Percentiles rank a stretch among this genome's conserved stretches.
These are phyloP conservation scores for Thyridium curvatum DNA, from an alignment of 2,329 filamentous ascomycete genomes.

Conservation along the genomic window DNA sequence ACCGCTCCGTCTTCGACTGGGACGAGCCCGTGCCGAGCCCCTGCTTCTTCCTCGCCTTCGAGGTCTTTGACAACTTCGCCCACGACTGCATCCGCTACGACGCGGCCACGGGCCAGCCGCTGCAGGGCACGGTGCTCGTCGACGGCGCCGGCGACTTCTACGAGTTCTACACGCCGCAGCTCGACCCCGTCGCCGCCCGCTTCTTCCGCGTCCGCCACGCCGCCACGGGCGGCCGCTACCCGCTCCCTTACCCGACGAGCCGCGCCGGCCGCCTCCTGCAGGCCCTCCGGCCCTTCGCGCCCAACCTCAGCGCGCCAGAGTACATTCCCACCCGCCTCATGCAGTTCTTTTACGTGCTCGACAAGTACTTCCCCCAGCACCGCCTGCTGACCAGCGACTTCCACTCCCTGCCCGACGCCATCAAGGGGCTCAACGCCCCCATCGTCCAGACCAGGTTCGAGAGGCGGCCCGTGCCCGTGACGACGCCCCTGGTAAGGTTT, in stretches of 20 bases:
- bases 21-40: conserved; percentile 78
- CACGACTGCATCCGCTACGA: conserved; percentile 95
- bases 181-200: conserved; percentile 77
- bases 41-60: conserved; percentile 95
- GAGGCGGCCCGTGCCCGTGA: conserved; percentile 79
- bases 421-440: conserved; percentile 81
- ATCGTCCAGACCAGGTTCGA: conserved; percentile 94
- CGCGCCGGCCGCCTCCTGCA: conserved; percentile 55
- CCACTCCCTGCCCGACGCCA: conserved; percentile 73
- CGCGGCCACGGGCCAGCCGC: conserved; percentile 67
- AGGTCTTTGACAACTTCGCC: conserved; percentile 97
- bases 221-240: conserved; percentile 59
- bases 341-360: conserved; percentile 92
- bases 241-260: conserved; percentile 51
- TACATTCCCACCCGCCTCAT: conserved; percentile 92
- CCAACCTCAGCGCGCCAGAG: conserved; percentile 76
- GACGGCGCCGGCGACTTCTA: conserved; percentile 83
- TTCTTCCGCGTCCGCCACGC: conserved; percentile 82
- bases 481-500: conserved; percentile 75
- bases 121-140: conserved; percentile 86
- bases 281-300: conserved; percentile 60
- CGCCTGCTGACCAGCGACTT: conserved; percentile 88
- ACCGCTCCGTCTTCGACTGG: conserved; percentile 95
- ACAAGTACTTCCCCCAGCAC: conserved; percentile 83
- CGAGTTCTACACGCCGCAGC: conserved; percentile 78